Conservation (phyloP, 2,329 filamentous ascomycete species). For the Colletotrichum chrysophilum region DNA sequence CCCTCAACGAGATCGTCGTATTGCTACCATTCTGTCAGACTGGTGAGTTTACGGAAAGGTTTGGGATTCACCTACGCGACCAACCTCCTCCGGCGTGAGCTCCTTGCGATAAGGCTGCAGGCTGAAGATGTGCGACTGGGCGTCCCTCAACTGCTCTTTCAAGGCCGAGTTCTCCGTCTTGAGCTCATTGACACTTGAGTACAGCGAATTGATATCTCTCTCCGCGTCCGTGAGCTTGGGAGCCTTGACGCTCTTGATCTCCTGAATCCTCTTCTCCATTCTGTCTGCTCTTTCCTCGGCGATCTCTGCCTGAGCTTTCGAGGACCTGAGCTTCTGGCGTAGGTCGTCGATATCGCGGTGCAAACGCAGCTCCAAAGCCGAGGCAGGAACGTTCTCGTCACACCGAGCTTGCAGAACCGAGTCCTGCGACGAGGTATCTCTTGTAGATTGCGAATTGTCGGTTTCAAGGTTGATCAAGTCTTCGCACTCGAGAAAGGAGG, state of each 20-base stretch:
- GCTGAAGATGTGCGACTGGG: slow-evolving; percentile 44
- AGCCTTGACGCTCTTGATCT: slow-evolving; percentile 28
- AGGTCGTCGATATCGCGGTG: slow-evolving; percentile 27
- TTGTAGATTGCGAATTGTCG: background rate
- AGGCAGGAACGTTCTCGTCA: background rate
- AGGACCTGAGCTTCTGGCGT: background rate
- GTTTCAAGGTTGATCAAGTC: background rate
- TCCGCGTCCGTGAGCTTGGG: slow-evolving; percentile 27
- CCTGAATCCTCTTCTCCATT: slow-evolving; percentile 27
- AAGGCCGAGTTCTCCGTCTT: slow-evolving; percentile 31
- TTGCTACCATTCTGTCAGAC: slow-evolving; percentile 31
- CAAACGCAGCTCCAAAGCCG: background rate
- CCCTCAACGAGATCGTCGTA: slow-evolving; percentile 38
- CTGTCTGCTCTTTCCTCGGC: slow-evolving; percentile 33
- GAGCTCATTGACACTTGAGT: slow-evolving; percentile 25
- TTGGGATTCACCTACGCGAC: slow-evolving; percentile 30
- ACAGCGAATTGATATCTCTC: slow-evolving; percentile 28
- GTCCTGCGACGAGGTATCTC: background rate
- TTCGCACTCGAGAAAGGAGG: background rate
- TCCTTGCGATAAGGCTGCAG: slow-evolving; percentile 45
- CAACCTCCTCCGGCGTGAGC: slow-evolving; percentile 39
- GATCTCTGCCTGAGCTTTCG: slow-evolving; percentile 24
- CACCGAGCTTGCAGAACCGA: background rate
- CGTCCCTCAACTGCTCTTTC: slow-evolving; percentile 36
- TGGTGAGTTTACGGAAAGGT: background rate